Percentiles rank a stretch among this genome's conserved stretches.
Evolutionary conservation across 495 filamentous ascomycete genomes (phyloP).

Genomic region (Annulohypoxylon nitens): DNA sequence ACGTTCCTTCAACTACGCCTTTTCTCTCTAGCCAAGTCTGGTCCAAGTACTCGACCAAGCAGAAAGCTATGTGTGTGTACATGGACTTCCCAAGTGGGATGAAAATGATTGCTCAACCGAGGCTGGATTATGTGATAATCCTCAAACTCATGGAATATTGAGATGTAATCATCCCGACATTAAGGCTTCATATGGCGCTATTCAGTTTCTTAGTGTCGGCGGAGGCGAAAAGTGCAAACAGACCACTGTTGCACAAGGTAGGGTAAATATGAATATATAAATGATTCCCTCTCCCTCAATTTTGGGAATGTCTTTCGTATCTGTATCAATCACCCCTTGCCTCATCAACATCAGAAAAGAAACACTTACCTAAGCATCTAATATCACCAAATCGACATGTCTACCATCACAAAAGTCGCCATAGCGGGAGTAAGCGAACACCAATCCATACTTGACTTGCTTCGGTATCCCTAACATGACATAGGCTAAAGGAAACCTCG

Average conservation of each 20-base stretch:
- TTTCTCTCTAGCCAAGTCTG: no score
- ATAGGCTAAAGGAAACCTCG: conserved; percentile 63
- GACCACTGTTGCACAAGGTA: not conserved
- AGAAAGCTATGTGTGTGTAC: not conserved
- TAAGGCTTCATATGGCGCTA: conserved; percentile 10
- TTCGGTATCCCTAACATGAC: not conserved
- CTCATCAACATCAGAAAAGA: not conserved
- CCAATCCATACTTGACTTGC: not conserved
- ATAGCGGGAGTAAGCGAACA: conserved; percentile 55
- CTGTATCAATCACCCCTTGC: not conserved
- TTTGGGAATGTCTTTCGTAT: conserved; percentile 6
- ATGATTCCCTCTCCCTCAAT: not conserved
- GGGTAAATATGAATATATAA: conserved; percentile 12
- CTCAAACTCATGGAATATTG: not conserved
- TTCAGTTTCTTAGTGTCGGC: not conserved
- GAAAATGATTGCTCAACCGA: conserved; percentile 2
- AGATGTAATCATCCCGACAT: conserved; percentile 14
- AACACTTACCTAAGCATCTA: not conserved
- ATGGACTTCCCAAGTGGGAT: conserved; percentile 3
- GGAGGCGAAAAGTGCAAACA: not conserved
- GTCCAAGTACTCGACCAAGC: not conserved
- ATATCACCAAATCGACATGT: conserved; percentile 49
- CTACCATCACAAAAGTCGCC: conserved; percentile 56
- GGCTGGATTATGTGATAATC: conserved; percentile 3
- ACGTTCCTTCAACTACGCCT: not conserved